Evolutionary conservation across 495 filamentous ascomycete genomes (phyloP).

Genomic region (Arthonia radiata): DNA sequence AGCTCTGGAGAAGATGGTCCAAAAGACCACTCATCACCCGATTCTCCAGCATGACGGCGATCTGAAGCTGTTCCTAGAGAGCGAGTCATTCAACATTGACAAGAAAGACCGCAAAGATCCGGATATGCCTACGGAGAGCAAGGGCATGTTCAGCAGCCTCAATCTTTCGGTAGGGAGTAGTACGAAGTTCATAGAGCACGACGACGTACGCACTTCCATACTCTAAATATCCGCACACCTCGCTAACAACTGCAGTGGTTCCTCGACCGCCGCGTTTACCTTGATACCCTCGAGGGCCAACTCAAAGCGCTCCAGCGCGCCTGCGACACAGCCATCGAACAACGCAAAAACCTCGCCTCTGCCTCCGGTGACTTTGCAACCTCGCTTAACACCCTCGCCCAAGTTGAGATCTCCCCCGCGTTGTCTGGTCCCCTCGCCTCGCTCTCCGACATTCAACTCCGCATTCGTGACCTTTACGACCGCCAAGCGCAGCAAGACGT

Average conservation of each 20-base stretch:
- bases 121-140: slow-evolving; percentile 51
- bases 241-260: slow-evolving; percentile 46
- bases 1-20: slow-evolving; percentile 87
- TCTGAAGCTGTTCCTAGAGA: slow-evolving; percentile 88
- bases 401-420: slow-evolving; percentile 70
- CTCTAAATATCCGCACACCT: neutral
- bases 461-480: slow-evolving; percentile 84
- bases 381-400: slow-evolving; percentile 68
- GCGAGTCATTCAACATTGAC: slow-evolving; percentile 82
- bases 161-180: slow-evolving; percentile 46
- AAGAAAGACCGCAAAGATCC: slow-evolving; percentile 89
- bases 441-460: slow-evolving; percentile 74
- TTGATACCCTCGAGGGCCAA: slow-evolving; percentile 86
- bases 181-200: slow-evolving; percentile 86
- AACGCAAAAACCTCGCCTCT: slow-evolving; percentile 80
- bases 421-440: slow-evolving; percentile 72
- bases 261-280: slow-evolving; percentile 80
- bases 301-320: slow-evolving; percentile 82
- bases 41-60: slow-evolving; percentile 83
- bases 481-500: slow-evolving; percentile 95
- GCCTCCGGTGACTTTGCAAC: slow-evolving; percentile 78
- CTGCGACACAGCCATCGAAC: slow-evolving; percentile 71
- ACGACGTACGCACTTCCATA: slow-evolving; percentile 45
- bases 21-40: slow-evolving; percentile 76
- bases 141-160: slow-evolving; percentile 72